Evolutionary conservation across 2,329 filamentous ascomycete species (phyloP).

Genomic region (Neonectria punicea): DNA sequence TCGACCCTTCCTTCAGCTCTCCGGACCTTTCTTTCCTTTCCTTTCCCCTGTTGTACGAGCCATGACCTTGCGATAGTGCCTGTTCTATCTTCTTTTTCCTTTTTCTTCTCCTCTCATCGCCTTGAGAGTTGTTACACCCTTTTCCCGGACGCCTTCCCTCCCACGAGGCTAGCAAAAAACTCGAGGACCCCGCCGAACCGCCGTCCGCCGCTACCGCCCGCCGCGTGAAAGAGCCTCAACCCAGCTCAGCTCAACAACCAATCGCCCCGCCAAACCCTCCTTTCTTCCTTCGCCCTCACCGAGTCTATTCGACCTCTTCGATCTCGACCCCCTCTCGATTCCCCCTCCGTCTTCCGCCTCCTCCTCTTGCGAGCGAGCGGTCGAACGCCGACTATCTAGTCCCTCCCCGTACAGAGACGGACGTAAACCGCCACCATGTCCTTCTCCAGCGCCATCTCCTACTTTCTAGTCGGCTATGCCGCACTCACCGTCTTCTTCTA

Average conservation of each 20-base stretch:
- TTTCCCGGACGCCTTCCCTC: background rate
- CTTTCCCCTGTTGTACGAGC: background rate
- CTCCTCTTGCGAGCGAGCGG: background rate
- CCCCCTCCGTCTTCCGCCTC: background rate
- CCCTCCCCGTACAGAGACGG: background rate
- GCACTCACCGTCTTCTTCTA: constrained; percentile 67
- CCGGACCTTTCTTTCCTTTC: background rate
- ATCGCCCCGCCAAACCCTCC: constrained; percentile 22
- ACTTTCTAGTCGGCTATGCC: constrained; percentile 63
- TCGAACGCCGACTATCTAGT: background rate
- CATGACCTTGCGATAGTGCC: constrained; percentile 23
- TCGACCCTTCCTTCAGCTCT: background rate
- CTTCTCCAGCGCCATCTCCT: constrained; percentile 52
- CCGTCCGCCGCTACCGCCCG: constrained; percentile 21
- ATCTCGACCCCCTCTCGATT: background rate
- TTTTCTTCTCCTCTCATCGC: background rate
- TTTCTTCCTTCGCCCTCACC: background rate
- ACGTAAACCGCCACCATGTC: constrained; percentile 47
- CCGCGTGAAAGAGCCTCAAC: constrained; percentile 22
- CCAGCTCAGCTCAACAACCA: constrained; percentile 19
- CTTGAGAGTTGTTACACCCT: background rate
- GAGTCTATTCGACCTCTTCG: background rate
- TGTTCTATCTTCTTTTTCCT: background rate
- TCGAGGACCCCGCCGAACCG: constrained; percentile 22
- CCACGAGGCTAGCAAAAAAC: constrained; percentile 9